Evolutionary conservation across 768 basidiomycete genomes (phyloP).

Genomic region (Russula olivacea): DNA sequence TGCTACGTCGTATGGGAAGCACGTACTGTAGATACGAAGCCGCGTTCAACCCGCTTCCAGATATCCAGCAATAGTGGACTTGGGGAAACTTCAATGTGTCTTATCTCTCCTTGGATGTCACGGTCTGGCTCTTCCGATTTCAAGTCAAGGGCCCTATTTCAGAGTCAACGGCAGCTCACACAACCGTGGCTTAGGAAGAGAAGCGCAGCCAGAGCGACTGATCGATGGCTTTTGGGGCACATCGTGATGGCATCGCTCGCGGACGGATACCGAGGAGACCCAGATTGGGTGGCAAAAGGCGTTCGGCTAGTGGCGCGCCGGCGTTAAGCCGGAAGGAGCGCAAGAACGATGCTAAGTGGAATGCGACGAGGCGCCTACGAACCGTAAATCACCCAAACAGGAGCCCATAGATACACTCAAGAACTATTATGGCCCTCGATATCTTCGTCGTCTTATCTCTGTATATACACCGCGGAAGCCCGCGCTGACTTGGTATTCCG

Average conservation of each 20-base stretch:
- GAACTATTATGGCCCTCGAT: background rate
- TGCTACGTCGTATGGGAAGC: background rate
- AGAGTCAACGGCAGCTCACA: background rate
- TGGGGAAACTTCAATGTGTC: background rate
- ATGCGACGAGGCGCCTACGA: background rate
- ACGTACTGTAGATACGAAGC: background rate
- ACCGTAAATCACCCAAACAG: background rate
- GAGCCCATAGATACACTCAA: background rate
- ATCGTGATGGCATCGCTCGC: background rate
- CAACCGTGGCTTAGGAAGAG: background rate
- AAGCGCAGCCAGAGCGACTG: background rate
- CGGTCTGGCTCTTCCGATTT: background rate
- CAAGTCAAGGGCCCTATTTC: background rate
- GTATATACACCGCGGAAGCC: background rate
- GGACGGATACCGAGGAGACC: background rate
- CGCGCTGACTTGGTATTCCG: background rate
- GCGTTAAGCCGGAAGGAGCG: background rate
- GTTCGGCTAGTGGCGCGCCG: background rate
- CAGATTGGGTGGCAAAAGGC: background rate
- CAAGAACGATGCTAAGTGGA: background rate
- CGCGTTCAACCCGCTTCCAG: background rate
- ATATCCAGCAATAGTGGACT: background rate
- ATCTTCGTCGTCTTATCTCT: background rate
- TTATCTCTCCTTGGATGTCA: background rate
- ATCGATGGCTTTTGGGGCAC: background rate